A percentile compares a stretch with the other conserved stretches of the same genome.
Conservation (phyloP, 1,284 basidiomycete genomes). For the Boletus sp. region DNA sequence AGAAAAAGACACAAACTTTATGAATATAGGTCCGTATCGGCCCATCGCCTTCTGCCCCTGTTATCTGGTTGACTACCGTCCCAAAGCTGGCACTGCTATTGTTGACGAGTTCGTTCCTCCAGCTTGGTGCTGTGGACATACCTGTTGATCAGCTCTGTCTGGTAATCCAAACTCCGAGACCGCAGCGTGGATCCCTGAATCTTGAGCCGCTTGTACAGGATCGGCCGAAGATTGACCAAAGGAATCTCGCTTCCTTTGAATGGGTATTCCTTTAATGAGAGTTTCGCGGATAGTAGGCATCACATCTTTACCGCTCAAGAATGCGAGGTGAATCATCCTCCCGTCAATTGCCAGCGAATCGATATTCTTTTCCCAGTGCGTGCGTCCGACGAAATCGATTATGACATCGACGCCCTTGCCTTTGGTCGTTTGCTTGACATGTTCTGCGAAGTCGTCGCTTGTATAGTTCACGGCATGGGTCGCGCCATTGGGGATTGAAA, state of each 20-base stretch:
- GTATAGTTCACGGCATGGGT: constrained; percentile 85
- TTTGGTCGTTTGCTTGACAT: constrained; percentile 60
- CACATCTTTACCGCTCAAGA: constrained; percentile 59
- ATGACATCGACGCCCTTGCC: constrained; percentile 76
- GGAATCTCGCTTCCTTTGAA: constrained; percentile 60
- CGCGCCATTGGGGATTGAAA: constrained; percentile 58
- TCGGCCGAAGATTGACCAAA: constrained; percentile 60
- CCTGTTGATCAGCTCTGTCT: constrained; percentile 70
- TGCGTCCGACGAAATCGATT: constrained; percentile 85
- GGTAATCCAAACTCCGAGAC: constrained; percentile 76
- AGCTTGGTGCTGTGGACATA: constrained; percentile 32
- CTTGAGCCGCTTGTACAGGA: constrained; percentile 83
- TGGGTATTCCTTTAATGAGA: constrained; percentile 20
- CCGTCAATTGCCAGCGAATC: constrained; percentile 75
- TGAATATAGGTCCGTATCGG: constrained; percentile 74
- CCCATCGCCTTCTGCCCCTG: constrained; percentile 51
- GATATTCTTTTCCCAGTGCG: constrained; percentile 83
- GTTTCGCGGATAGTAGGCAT: constrained; percentile 22
- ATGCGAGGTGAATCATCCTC: constrained; percentile 67
- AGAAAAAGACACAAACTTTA: constrained; percentile 44
- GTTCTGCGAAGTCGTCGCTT: constrained; percentile 72
- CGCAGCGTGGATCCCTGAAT: constrained; percentile 90
- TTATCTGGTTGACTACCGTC: constrained; percentile 57
- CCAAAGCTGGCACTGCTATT: constrained; percentile 35
- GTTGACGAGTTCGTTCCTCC: neutral